A percentile compares a stretch with the other conserved stretches of the same genome.
These are phyloP conservation scores for Trametes sanguinea DNA, from an alignment of 768 basidiomycete species.

Conservation along the genomic window DNA sequence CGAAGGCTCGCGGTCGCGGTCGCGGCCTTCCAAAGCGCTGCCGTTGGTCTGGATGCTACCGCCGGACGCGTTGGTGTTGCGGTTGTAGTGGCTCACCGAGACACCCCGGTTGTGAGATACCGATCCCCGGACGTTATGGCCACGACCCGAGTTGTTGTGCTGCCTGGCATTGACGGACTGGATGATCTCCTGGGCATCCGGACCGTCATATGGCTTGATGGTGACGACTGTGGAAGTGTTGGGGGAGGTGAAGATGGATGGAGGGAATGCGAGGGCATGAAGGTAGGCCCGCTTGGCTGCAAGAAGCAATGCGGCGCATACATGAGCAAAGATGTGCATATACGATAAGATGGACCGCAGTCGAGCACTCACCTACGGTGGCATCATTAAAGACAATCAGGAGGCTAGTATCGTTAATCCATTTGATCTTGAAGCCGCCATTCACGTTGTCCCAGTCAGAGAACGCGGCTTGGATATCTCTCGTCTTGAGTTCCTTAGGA, in stretches of 20 bases:
- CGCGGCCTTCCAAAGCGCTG: constrained; percentile 21
- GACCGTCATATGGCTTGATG: constrained; percentile 91
- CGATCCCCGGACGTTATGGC: constrained; percentile 62
- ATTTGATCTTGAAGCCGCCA: constrained; percentile 99
- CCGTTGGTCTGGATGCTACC: constrained; percentile 34
- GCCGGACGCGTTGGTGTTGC: constrained; percentile 22
- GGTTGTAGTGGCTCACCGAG: constrained; percentile 31
- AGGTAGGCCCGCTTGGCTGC: constrained; percentile 96
- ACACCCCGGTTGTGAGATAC: constrained; percentile 33
- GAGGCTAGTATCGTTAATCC: constrained; percentile 96
- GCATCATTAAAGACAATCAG: constrained; percentile 94
- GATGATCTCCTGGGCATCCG: constrained; percentile 87
- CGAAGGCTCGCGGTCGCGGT: constrained; percentile 66
- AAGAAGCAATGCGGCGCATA: constrained; percentile 6
- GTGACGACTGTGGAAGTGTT: constrained; percentile 53
- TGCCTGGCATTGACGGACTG: constrained; percentile 79
- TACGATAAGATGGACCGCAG: not conserved
- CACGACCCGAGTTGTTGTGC: constrained; percentile 61
- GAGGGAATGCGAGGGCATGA: constrained; percentile 81
- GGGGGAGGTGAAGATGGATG: constrained; percentile 62
- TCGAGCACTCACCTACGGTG: constrained; percentile 68
- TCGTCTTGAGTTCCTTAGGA: constrained; percentile 93
- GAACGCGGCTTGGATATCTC: constrained; percentile 92
- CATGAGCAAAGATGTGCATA: not conserved
- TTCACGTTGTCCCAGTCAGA: constrained; percentile 81